A percentile compares a stretch with the other conserved stretches of the same genome.
phyloP scores from a whole-genome alignment of 208 protist genomes.

The Borovskyia barvae region DNA sequence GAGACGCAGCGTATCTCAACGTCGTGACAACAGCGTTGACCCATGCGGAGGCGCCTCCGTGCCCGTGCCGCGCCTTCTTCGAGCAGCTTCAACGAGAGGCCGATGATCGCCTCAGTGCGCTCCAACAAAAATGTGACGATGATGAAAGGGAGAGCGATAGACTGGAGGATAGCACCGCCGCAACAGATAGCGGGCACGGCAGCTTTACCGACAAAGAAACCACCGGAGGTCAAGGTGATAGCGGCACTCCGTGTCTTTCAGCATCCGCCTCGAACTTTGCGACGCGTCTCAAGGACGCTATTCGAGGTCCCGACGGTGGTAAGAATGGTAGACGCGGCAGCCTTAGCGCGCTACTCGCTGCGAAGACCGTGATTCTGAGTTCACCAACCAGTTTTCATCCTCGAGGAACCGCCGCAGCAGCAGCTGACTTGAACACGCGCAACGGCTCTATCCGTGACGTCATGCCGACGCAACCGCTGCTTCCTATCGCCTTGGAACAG shows the following conservation, averaged over 20 bases:
- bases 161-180: constrained; percentile 6
- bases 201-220: neutral
- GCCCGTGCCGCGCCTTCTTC: constrained; percentile 11
- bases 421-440: too few relatives aligned
- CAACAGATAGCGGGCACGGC: neutral
- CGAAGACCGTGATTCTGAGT: too few relatives aligned
- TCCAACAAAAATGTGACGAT: neutral
- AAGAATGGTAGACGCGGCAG: too few relatives aligned
- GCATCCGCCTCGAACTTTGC: neutral
- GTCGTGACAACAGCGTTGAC: neutral
- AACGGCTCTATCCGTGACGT: too few relatives aligned
- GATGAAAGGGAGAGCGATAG: neutral
- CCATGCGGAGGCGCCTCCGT: constrained; percentile 8
- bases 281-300: constrained; percentile 6
- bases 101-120: neutral
- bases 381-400: too few relatives aligned
- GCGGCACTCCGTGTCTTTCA: neutral
- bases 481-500: too few relatives aligned
- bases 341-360: too few relatives aligned
- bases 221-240: neutral
- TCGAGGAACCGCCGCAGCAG: too few relatives aligned
- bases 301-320: neutral
- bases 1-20: neutral
- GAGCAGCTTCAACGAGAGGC: constrained; percentile 13
- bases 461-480: too few relatives aligned